Base-by-base conservation (phyloP, 805 yeast species). In the Monosporozyma yasuniensis region DNA sequence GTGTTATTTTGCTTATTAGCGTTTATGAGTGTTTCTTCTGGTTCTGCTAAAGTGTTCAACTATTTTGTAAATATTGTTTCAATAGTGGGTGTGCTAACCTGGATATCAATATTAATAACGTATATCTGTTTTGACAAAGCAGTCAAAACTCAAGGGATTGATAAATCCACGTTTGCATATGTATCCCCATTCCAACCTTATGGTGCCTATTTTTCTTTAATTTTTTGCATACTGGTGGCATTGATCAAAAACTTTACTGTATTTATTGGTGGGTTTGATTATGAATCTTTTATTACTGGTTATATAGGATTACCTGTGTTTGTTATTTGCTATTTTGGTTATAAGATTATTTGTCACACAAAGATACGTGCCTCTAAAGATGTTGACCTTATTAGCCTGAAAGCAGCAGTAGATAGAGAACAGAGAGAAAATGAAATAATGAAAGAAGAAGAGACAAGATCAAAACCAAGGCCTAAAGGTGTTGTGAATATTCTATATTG, bases 171-270 rank as follows among this genome's bases (percentile, higher is more conserved):
- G 37, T 75, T 83, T 54, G 76, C 77, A 12, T 84, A 79, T 67
- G 63, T 61, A 35, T 83, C 88, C 16, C 87, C 87, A 42, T 72
- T 78, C 50, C 85, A 79, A 65, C 87, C 87, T 51, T 83, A 74
- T 59, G 86, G 83, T 41, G 69, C 85, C 2, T 82, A 73, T 59
- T 50, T 80, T 56, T 79, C 87, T 1, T 65, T 84, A 48, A 55
- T 60, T 19, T 60, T 80, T 51, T 80, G 85, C 64, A 49, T 68
- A 46, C 47, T 84, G 47, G 71, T 84, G 51, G 72, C 81, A 8
- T 57, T 84, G 46, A 77, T 80, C 61, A 84, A 84, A 68, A 82
- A 82, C 56, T 83, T 83, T 64, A 79, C 87, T 1, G 89, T 78
- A 2, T 85, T 84, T 69, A 69, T 84, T 55, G 74, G 77, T 50